These are phyloP conservation scores for Pogostemon cablin DNA, from an alignment of 257 asterid species.

Conservation along the genomic window DNA sequence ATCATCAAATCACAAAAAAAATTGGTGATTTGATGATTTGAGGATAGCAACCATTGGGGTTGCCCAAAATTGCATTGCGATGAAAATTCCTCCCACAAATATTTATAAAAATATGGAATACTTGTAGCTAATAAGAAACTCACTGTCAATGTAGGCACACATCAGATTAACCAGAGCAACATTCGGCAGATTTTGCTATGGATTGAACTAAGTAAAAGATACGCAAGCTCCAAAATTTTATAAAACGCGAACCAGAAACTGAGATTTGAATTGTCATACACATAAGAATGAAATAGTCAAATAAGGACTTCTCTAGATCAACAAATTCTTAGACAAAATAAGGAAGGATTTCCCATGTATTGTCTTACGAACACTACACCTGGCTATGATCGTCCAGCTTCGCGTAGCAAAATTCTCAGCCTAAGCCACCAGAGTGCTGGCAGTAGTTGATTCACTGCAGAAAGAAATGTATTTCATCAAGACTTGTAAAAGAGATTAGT, in stretches of 20 bases:
- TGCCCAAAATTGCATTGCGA: too few species aligned
- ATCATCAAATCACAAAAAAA: too few species aligned
- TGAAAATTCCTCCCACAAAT: too few species aligned
- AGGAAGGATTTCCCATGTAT: constrained; percentile 13
- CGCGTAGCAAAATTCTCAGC: not conserved
- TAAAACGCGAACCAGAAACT: constrained; percentile 22
- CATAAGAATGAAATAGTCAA: constrained; percentile 23
- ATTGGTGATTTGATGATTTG: too few species aligned
- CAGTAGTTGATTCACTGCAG: constrained; percentile 85
- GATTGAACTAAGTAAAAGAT: not conserved
- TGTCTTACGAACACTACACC: constrained; percentile 10
- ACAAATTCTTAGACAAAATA: constrained; percentile 19
- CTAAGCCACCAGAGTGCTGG: constrained; percentile 87
- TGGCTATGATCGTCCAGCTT: constrained; percentile 26
- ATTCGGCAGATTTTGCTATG: not conserved
- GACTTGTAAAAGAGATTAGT: not conserved
- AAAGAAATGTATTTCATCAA: constrained; percentile 3
- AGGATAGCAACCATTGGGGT: too few species aligned
- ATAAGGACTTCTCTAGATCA: constrained; percentile 21
- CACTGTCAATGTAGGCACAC: not conserved
- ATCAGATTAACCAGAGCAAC: not conserved
- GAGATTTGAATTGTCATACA: constrained; percentile 25
- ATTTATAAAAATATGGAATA: too few species aligned
- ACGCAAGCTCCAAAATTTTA: not conserved
- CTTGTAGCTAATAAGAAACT: not conserved